Base-by-base conservation (phyloP, 371 early-diverging fungal genomes). In the Spiromyces aspiralis region DNA sequence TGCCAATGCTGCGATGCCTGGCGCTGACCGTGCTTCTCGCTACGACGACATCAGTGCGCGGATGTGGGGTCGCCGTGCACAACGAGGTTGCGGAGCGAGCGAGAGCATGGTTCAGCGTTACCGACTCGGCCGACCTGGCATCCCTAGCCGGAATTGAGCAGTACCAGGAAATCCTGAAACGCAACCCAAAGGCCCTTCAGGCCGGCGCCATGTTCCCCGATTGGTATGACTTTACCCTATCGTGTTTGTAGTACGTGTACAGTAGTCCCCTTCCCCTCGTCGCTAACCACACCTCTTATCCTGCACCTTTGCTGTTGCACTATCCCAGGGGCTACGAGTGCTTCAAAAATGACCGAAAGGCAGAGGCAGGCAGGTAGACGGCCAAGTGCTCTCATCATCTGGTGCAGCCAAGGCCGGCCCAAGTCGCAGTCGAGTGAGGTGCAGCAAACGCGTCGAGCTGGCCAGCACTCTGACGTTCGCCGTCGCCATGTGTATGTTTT, bases 191-290 rank as follows among this genome's bases (percentile, higher is more conserved):
- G 47, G 72, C 69, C 28, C 55, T 81, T 6, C 83, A 87, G 55
- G 81, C 90, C 0, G 90, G 90, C 1, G 77, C 82, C 16, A 84
- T 80, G 55, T 90, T 90, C 57, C 90, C 90, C 2, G 90, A 90
- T 63, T 90, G 87, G 35, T 35, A 35, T 10, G 35, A n/a, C n/a
- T n/a, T n/a, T 35, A 35, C 35, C 35, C 35, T 35, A 35, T 35
- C 35, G 35, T 6, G 6, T 35, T 10, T 35, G 16, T 35, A n/a
- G n/a, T n/a, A n/a, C n/a, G n/a, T n/a, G n/a, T n/a, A n/a, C n/a
- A n/a, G n/a, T n/a, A n/a, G n/a, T n/a, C n/a, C n/a, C n/a, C n/a
- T n/a, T n/a, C n/a, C n/a, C n/a, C n/a, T n/a, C n/a, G n/a, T n/a
- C n/a, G n/a, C n/a, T n/a, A n/a, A n/a, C n/a, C n/a, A n/a, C n/a